Base-by-base conservation (phyloP, 768 basidiomycete genomes). In the Flagelloscypha sp. region DNA sequence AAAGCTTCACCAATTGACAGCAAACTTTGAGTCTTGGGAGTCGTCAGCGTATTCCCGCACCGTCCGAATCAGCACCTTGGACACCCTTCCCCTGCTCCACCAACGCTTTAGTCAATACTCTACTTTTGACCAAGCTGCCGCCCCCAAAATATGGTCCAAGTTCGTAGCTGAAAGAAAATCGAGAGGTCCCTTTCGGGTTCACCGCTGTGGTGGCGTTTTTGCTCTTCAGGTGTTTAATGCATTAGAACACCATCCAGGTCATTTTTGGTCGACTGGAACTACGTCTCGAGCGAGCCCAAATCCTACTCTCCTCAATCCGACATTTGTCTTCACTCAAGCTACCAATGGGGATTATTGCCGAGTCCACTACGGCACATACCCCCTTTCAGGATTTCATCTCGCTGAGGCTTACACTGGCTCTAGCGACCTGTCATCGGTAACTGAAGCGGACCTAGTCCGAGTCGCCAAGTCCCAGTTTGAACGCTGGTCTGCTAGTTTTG, bases 231-330 rank as follows among this genome's bases (percentile, higher is more conserved):
- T 54, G 11, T 5, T 34, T 11, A 15, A 29, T 11, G 12, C 53
- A 9, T 37, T 45, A 16, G 15, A 20, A 3, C 43, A 56, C 2
- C 52, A 50, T 13, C 57, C 50, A 40, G 34, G 40, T 6, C 46
- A 50, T n/a, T 68, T 56, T 44, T 70, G 68, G 66, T 51, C 54
- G 30, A 59, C 61, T 0, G 71, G 71, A 1, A 55, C 62, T 2
- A 66, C 65, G 0, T 50, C 40, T 1, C 55, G 20, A 32, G 45
- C 11, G 38, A 45, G n/a, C 29, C 40, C 2, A 3, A 24, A 41
- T 9, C 52, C 58, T 23, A 57, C 40, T 2, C 19, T 55, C 5
- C 11, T 60, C 16, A 64, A 64, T 39, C 62, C 61, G 6, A 62
- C 60, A 0, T 61, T 61, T 35, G 41, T 48, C 20, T 58, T 61